phyloP scores from a whole-genome alignment of 805 yeast genomes.

The Yarrowia osloensis region DNA sequence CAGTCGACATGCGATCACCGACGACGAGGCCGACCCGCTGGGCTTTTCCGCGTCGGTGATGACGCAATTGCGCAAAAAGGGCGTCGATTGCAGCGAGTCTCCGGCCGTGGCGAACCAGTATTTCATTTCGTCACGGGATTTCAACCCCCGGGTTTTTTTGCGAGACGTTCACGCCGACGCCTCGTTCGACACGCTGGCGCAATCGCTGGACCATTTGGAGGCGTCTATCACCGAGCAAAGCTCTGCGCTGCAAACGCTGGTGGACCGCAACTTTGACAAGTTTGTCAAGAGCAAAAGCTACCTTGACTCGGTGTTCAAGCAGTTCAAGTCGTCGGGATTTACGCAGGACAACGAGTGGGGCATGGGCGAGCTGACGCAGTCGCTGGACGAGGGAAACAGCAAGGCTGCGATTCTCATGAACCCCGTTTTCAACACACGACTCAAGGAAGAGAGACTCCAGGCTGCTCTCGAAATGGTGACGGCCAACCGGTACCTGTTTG shows the following conservation, averaged over 20 bases:
- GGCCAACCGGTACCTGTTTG: slow-evolving; percentile 55
- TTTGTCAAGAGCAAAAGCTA: slow-evolving; percentile 67
- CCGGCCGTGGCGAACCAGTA: slow-evolving; percentile 47
- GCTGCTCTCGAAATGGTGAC: slow-evolving; percentile 55
- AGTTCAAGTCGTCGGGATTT: slow-evolving; percentile 50
- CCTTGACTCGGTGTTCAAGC: slow-evolving; percentile 60
- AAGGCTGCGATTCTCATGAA: slow-evolving; percentile 56
- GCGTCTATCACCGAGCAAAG: slow-evolving; percentile 53
- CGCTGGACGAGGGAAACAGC: slow-evolving; percentile 53
- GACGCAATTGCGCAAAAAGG: slow-evolving; percentile 47
- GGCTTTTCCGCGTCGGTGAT: slow-evolving; percentile 53
- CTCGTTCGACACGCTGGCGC: slow-evolving; percentile 52
- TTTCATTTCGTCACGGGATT: slow-evolving; percentile 58
- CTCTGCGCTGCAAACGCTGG: slow-evolving; percentile 51
- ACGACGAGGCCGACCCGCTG: slow-evolving; percentile 56
- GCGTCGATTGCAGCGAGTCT: slow-evolving; percentile 45
- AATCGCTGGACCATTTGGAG: slow-evolving; percentile 54
- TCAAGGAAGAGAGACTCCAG: slow-evolving; percentile 52
- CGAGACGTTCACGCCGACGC: slow-evolving; percentile 58
- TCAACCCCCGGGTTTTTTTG: slow-evolving; percentile 59
- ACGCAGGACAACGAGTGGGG: slow-evolving; percentile 41
- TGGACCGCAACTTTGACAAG: slow-evolving; percentile 61
- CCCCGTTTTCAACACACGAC: slow-evolving; percentile 57
- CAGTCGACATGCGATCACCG: slow-evolving; percentile 30
- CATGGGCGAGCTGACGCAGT: slow-evolving; percentile 42